These are phyloP conservation scores for Venturia oleaginea DNA, from an alignment of 2,329 filamentous ascomycete species.

Conservation along the genomic window DNA sequence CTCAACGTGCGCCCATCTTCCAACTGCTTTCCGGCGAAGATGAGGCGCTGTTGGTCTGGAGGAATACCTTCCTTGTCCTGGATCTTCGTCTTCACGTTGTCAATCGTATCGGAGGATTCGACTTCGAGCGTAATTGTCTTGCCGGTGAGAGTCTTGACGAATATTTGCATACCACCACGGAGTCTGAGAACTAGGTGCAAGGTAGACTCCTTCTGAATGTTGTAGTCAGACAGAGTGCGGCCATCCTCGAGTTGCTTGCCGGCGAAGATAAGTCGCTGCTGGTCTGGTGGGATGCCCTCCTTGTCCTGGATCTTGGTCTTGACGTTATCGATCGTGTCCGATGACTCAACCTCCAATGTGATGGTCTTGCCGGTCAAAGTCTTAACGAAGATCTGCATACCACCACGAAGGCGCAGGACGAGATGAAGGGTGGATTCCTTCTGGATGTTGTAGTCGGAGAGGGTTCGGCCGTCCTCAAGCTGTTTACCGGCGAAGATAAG, in stretches of 20 bases:
- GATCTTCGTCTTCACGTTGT: constrained; percentile 95
- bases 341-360: constrained; percentile 33
- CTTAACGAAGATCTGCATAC: constrained; percentile 56
- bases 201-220: constrained; percentile 85
- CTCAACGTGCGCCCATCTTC: constrained; percentile 48
- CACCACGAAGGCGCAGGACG: constrained; percentile 62
- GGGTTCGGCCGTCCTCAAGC: constrained; percentile 85
- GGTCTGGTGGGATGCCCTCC: constrained; percentile 50
- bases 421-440: constrained; percentile 68
- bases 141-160: constrained; percentile 51
- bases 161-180: constrained; percentile 56
- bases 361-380: constrained; percentile 52
- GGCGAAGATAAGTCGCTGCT: constrained; percentile 50
- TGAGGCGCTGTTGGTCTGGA: constrained; percentile 49
- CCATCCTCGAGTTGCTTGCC: constrained; percentile 51
- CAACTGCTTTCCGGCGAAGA: constrained; percentile 53
- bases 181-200: constrained; percentile 69
- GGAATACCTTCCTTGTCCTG: constrained; percentile 94
- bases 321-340: constrained; percentile 33
- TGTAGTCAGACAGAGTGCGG: constrained; percentile 53
- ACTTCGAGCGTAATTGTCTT: constrained; percentile 61
- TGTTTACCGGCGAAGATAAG: constrained; percentile 96
- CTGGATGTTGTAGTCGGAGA: constrained; percentile 93
- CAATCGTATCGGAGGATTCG: constrained; percentile 74
- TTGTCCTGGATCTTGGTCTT: constrained; percentile 46